Evolutionary conservation across 805 yeast genomes (phyloP).

Genomic region (Starmerella roubikii): DNA sequence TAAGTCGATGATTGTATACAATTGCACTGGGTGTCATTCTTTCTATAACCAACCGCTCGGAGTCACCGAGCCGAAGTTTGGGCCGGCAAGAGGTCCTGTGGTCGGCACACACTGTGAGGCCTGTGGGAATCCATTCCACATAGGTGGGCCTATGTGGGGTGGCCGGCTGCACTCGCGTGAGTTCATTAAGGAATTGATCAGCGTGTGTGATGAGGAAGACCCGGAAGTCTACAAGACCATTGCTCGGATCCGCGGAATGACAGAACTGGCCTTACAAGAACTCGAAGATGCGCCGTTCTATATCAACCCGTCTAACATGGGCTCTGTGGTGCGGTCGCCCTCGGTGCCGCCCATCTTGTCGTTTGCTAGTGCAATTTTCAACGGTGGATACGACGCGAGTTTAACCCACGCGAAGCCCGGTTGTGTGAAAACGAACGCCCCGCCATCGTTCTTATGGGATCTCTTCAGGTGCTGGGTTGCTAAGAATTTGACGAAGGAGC

Average conservation of each 20-base stretch:
- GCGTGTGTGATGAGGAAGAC: conserved; percentile 38
- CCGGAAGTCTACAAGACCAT: conserved; percentile 57
- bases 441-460: conserved; percentile 66
- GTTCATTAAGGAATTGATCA: conserved; percentile 52
- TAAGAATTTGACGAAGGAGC: conserved; percentile 30
- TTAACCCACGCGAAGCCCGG: conserved; percentile 82
- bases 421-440: conserved; percentile 80
- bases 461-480: conserved; percentile 50
- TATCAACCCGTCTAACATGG: conserved; percentile 62
- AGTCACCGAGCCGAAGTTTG: conserved; percentile 39
- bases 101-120: conserved; percentile 48
- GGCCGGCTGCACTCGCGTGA: conserved; percentile 58
- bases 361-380: conserved; percentile 68
- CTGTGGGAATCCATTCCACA: conserved; percentile 57
- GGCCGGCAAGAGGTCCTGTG: conserved; percentile 52
- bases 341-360: conserved; percentile 62
- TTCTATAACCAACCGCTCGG: conserved; percentile 65
- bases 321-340: conserved; percentile 64
- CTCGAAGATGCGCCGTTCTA: conserved; percentile 56
- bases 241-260: conserved; percentile 83
- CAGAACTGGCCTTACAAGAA: conserved; percentile 69
- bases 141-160: conserved; percentile 97
- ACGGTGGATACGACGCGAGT: conserved; percentile 69
- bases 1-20: conserved; percentile 61
- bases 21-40: conserved; percentile 80